phyloP scores from a whole-genome alignment of 805 yeast genomes.

The Ogataea neopini region DNA sequence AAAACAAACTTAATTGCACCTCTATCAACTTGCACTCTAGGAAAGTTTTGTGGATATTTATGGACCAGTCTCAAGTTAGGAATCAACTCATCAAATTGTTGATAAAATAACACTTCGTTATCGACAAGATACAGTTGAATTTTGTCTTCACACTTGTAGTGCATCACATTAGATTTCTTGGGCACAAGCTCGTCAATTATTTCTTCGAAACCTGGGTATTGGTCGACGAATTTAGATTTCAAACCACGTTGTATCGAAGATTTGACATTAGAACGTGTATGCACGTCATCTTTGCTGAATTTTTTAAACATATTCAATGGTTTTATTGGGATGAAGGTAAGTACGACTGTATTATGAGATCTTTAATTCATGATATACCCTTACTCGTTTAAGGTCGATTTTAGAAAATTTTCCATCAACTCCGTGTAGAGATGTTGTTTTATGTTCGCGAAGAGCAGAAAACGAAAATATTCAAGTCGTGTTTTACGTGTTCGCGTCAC shows the following conservation, averaged over 20 bases:
- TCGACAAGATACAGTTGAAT: conserved; percentile 76
- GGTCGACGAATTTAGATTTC: conserved; percentile 68
- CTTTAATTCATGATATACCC: not conserved
- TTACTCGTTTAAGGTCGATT: not conserved
- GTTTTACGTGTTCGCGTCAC: not conserved
- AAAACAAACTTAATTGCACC: conserved; percentile 95
- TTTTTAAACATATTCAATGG: conserved; percentile 42
- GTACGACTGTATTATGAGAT: not conserved
- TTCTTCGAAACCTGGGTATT: conserved; percentile 73
- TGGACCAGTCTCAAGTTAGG: conserved; percentile 79
- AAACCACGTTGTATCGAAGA: conserved; percentile 93
- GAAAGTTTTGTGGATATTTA: conserved; percentile 80
- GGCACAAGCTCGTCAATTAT: conserved; percentile 83
- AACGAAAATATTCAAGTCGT: not conserved
- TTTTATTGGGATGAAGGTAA: no score
- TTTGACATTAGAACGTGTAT: conserved; percentile 87
- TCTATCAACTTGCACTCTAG: conserved; percentile 85
- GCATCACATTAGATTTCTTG: conserved; percentile 78
- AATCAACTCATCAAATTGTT: conserved; percentile 75
- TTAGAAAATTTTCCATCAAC: not conserved
- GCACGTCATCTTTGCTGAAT: conserved; percentile 83
- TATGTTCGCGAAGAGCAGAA: not conserved
- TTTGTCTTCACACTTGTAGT: conserved; percentile 87
- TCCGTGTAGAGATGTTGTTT: conserved; percentile 8
- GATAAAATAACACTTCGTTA: conserved; percentile 72